phyloP scores from a whole-genome alignment of 306 rosid species.

The Quercus robur region DNA sequence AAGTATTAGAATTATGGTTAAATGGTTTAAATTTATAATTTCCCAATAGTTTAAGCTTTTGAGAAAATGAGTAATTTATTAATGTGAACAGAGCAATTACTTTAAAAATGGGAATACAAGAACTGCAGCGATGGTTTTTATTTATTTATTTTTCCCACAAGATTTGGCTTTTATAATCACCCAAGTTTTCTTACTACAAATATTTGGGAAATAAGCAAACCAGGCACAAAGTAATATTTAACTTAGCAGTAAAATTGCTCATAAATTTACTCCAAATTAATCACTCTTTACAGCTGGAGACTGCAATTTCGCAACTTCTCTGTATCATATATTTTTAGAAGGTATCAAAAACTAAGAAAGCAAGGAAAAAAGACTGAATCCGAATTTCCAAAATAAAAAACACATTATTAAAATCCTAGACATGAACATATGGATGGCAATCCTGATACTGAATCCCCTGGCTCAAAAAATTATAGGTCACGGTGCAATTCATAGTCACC shows the following conservation, averaged over 20 bases:
- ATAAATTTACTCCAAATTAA: not conserved
- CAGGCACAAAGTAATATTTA: too few species aligned
- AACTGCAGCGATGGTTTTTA: too few species aligned
- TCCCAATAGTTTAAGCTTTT: rapidly evolving
- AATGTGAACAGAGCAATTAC: too few species aligned
- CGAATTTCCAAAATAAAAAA: not conserved
- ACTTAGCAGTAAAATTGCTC: not conserved
- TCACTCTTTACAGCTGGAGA: not conserved
- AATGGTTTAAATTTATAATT: too few species aligned
- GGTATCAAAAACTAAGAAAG: not conserved
- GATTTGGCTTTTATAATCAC: too few species aligned
- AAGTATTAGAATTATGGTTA: too few species aligned
- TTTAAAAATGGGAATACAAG: too few species aligned
- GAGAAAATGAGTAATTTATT: too few species aligned
- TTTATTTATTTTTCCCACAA: too few species aligned
- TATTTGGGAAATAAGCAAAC: too few species aligned
- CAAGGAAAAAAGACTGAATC: not conserved
- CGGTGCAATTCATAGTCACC: slow-evolving; percentile 32
- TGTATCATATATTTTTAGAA: not conserved
- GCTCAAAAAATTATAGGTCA: slow-evolving; percentile 15
- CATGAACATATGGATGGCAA: slow-evolving; percentile 18
- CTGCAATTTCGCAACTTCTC: not conserved
- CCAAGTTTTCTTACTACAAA: too few species aligned
- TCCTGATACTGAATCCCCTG: not conserved
- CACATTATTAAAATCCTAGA: not conserved